Evolutionary conservation across 495 filamentous ascomycete genomes (phyloP).

Genomic region (Collariella sp.): DNA sequence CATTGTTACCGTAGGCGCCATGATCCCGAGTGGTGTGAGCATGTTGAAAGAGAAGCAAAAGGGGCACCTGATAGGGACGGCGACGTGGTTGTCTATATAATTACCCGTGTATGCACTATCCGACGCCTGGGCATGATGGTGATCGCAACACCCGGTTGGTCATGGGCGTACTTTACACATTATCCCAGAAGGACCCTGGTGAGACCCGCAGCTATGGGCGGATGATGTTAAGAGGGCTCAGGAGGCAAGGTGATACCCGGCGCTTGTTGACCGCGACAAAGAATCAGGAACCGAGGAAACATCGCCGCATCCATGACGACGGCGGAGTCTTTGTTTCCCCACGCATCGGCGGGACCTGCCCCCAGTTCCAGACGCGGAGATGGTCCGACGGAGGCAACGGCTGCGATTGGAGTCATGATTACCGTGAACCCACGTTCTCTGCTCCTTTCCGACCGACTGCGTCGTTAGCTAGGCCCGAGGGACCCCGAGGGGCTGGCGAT

Average conservation of each 20-base stretch:
- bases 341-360: conserved; percentile 1
- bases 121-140: background rate
- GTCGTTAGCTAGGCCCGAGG: background rate
- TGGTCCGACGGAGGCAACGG: background rate
- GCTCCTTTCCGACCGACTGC: conserved; percentile 8
- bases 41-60: background rate
- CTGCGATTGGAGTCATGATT: background rate
- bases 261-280: conserved; percentile 4
- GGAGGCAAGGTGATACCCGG: conserved; percentile 1
- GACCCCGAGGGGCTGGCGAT: background rate
- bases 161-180: conserved; percentile 4
- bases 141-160: conserved; percentile 7
- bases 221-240: background rate
- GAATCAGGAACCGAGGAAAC: background rate
- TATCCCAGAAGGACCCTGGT: background rate
- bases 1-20: conserved; percentile 5
- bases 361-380: background rate
- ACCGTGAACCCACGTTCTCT: conserved; percentile 1
- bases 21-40: background rate
- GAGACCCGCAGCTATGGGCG: conserved; percentile 5
- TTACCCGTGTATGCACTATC: background rate
- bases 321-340: conserved; percentile 8
- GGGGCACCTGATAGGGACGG: background rate
- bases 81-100: conserved; percentile 1
- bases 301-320: conserved; percentile 3